Evolutionary conservation across 2,329 filamentous ascomycete genomes (phyloP).

Genomic region (Claviceps quebecensis): DNA sequence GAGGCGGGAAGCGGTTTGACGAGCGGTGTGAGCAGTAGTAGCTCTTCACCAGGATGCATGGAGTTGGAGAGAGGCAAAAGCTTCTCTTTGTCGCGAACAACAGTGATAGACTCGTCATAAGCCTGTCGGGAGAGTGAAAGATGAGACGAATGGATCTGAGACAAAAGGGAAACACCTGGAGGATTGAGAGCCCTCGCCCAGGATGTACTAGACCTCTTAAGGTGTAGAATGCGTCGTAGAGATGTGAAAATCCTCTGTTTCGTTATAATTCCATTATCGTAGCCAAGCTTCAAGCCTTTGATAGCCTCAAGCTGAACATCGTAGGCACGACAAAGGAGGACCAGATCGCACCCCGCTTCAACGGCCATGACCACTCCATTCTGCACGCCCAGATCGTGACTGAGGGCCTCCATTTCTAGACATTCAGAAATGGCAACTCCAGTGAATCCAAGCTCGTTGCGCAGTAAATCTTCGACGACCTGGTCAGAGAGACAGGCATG

Average conservation of each 20-base stretch:
- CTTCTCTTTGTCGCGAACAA: constrained; percentile 79
- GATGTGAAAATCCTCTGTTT: constrained; percentile 70
- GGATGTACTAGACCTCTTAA: constrained; percentile 76
- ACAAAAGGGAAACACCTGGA: constrained; percentile 60
- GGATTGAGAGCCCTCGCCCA: constrained; percentile 90
- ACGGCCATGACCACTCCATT: constrained; percentile 96
- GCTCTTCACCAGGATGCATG: constrained; percentile 70
- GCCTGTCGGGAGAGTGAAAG: constrained; percentile 68
- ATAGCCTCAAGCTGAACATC: constrained; percentile 85
- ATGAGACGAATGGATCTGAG: constrained; percentile 70
- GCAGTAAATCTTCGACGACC: constrained; percentile 76
- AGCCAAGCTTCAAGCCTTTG: constrained; percentile 72
- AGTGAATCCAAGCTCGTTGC: constrained; percentile 78
- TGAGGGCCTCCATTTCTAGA: constrained; percentile 89
- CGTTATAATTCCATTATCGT: constrained; percentile 82
- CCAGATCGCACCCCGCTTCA: constrained; percentile 85
- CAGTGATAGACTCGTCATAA: constrained; percentile 85
- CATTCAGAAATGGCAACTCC: constrained; percentile 93
- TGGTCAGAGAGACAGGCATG: constrained; percentile 89
- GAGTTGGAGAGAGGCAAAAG: constrained; percentile 70
- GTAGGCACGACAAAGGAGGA: constrained; percentile 78
- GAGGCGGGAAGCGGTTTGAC: constrained; percentile 89
- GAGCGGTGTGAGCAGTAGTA: constrained; percentile 77
- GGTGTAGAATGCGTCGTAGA: constrained; percentile 57
- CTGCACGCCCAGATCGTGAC: constrained; percentile 91